Conservation (phyloP, 176 grass and related monocot genomes). For the Rhynchospora tenuis region DNA sequence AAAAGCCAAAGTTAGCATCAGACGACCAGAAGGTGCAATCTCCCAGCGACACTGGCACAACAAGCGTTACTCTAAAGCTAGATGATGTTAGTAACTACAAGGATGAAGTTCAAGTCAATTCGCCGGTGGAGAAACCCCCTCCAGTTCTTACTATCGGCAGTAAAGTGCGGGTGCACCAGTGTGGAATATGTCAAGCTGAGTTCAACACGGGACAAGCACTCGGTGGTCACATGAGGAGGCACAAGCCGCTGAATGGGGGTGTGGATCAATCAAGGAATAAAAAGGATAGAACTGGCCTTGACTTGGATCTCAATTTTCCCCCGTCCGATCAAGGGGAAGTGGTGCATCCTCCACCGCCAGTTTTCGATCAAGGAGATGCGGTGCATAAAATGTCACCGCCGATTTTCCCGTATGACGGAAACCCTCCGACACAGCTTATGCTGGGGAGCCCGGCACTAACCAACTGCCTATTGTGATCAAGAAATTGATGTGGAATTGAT, state of each 20-base stretch:
- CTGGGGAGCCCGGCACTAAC: conserved; percentile 42
- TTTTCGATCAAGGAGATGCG: conserved; percentile 37
- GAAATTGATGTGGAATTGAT: conserved; percentile 12
- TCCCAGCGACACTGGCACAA: background rate
- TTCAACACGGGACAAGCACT: conserved; percentile 83
- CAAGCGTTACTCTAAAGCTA: background rate
- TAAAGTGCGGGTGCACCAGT: conserved; percentile 48
- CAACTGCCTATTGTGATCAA: conserved; percentile 55
- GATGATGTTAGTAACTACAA: background rate
- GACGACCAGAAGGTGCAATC: conserved; percentile 9
- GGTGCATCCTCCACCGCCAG: background rate
- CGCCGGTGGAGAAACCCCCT: conserved; percentile 20
- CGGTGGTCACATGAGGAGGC: conserved; percentile 87
- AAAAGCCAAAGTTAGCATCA: conserved; percentile 50
- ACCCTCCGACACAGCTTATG: conserved; percentile 28
- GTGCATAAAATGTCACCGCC: background rate
- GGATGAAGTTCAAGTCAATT: background rate
- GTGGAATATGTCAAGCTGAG: conserved; percentile 58
- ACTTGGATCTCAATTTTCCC: conserved; percentile 77
- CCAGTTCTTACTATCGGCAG: conserved; percentile 20
- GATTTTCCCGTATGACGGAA: conserved; percentile 25
- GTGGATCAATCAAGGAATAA: conserved; percentile 26
- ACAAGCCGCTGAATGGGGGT: conserved; percentile 46
- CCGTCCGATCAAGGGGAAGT: conserved; percentile 43
- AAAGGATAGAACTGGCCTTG: conserved; percentile 27